Conservation (phyloP, 441 rosid species). For the Codiaeum variegatum region DNA sequence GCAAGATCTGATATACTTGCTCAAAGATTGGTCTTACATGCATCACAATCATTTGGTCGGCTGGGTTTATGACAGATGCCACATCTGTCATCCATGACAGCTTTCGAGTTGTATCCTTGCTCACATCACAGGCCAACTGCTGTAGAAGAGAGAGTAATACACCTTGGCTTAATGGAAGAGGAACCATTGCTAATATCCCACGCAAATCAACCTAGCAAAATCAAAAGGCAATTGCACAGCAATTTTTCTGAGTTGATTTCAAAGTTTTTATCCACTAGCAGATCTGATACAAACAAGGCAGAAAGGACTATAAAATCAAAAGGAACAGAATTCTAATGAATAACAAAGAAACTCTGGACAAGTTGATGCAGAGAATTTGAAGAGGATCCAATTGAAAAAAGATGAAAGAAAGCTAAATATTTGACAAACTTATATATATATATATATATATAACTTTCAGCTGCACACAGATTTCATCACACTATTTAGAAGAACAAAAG, state of each 20-base stretch:
- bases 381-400: not conserved
- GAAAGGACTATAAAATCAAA: too few species aligned
- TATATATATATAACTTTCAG: too few species aligned
- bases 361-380: not conserved
- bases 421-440: too few species aligned
- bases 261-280: not conserved
- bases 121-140: slow-evolving; percentile 65
- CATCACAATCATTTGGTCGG: slow-evolving; percentile 48
- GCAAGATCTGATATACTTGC: slow-evolving; percentile 57
- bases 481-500: not conserved
- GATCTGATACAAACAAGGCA: not conserved
- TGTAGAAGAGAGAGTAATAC: slow-evolving; percentile 68
- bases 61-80: slow-evolving; percentile 54
- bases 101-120: slow-evolving; percentile 50
- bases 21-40: slow-evolving; percentile 55
- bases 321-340: not conserved
- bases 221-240: not conserved
- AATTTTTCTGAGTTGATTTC: not conserved
- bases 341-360: not conserved
- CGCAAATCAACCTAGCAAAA: slow-evolving; percentile 51
- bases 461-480: not conserved
- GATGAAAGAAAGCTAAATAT: not conserved
- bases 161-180: slow-evolving; percentile 64
- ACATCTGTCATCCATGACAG: slow-evolving; percentile 70
- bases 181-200: slow-evolving; percentile 39